Percentiles rank a stretch among this genome's conserved stretches.
phyloP scores from a whole-genome alignment of 2,329 filamentous ascomycete genomes.

The Epichloe sp. region DNA sequence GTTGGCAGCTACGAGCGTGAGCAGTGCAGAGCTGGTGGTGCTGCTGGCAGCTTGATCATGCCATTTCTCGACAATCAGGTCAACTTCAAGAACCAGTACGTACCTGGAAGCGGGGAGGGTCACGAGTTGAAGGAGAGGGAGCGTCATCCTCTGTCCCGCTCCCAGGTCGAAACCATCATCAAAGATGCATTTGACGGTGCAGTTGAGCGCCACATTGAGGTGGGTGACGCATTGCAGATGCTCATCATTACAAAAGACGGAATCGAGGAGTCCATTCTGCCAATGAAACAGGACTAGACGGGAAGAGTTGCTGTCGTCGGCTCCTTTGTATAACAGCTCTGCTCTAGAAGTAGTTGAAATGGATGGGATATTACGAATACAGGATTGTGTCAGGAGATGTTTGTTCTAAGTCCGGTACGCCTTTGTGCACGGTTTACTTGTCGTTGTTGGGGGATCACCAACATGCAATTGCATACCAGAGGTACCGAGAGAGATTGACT shows the following conservation, averaged over 20 bases:
- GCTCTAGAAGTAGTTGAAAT: constrained; percentile 3
- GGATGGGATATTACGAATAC: not conserved
- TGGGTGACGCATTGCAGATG: constrained; percentile 92
- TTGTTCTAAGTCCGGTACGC: too few relatives aligned
- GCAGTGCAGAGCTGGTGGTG: constrained; percentile 86
- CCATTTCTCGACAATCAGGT: constrained; percentile 99
- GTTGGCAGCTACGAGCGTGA: constrained; percentile 97
- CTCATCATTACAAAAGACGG: constrained; percentile 81
- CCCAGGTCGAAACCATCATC: constrained; percentile 73
- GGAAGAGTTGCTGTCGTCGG: too few relatives aligned
- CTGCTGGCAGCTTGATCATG: constrained; percentile 91
- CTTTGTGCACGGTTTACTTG: too few relatives aligned
- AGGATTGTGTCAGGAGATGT: not conserved
- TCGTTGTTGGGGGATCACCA: too few relatives aligned
- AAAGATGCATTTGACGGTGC: constrained; percentile 97
- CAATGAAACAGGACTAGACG: constrained; percentile 77
- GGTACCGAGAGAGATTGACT: too few relatives aligned
- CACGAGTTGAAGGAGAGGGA: constrained; percentile 65
- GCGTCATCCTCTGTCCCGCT: constrained; percentile 54
- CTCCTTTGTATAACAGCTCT: constrained; percentile 4
- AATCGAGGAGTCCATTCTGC: constrained; percentile 71
- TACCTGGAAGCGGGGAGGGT: constrained; percentile 72
- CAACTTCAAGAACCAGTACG: constrained; percentile 98
- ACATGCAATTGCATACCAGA: too few relatives aligned
- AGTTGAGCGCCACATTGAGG: constrained; percentile 97